Conservation (phyloP, 1,139 yeast species). For the Pichia kudriavzevii region DNA sequence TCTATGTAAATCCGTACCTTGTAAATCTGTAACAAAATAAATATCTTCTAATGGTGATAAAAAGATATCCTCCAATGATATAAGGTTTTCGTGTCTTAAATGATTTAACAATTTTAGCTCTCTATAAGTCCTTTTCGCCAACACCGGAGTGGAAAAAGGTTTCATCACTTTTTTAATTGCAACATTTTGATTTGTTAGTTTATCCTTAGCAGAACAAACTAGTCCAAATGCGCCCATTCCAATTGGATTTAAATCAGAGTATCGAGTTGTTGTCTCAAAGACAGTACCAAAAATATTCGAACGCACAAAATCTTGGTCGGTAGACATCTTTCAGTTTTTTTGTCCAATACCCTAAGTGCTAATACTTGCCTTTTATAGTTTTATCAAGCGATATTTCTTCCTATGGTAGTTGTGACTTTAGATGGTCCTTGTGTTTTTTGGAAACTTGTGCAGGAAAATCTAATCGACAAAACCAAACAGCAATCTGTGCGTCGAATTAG, state of each 20-base stretch:
- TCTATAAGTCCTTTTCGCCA: slow-evolving; percentile 93
- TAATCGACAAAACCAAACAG: too few species aligned
- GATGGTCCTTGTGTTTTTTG: too few species aligned
- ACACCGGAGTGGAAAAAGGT: slow-evolving; percentile 89
- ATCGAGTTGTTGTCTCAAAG: slow-evolving; percentile 87
- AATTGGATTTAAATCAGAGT: slow-evolving; percentile 89
- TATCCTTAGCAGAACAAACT: slow-evolving; percentile 94
- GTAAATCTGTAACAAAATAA: slow-evolving; percentile 91
- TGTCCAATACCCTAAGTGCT: too few species aligned
- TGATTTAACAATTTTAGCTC: slow-evolving; percentile 91
- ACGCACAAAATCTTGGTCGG: slow-evolving; percentile 27
- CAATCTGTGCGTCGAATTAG: too few species aligned
- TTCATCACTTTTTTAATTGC: slow-evolving; percentile 98
- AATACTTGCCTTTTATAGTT: too few species aligned
- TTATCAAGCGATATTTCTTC: too few species aligned
- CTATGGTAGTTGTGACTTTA: too few species aligned
- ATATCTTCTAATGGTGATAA: slow-evolving; percentile 93
- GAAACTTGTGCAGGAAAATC: too few species aligned
- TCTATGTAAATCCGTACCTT: slow-evolving; percentile 94
- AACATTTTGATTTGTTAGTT: slow-evolving; percentile 76
- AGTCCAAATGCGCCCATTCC: slow-evolving; percentile 99
- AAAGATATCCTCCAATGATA: slow-evolving; percentile 88
- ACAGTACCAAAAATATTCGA: slow-evolving; percentile 76
- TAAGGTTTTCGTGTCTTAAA: slow-evolving; percentile 88
- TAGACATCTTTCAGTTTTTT: slow-evolving; percentile 6